phyloP scores from a whole-genome alignment of 2,329 filamentous ascomycete genomes.

The Thyridium curvatum region DNA sequence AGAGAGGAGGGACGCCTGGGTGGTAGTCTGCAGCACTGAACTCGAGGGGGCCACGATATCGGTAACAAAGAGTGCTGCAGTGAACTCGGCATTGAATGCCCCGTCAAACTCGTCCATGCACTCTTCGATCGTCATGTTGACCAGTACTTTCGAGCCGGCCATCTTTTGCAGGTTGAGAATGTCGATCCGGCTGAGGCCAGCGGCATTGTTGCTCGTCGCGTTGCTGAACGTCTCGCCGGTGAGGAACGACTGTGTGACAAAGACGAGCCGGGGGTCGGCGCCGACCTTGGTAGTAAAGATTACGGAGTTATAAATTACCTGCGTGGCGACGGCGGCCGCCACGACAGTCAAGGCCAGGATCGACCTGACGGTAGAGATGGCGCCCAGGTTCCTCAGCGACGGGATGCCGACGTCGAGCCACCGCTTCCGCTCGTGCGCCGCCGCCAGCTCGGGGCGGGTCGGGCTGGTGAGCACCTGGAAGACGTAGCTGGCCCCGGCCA shows the following conservation, averaged over 20 bases:
- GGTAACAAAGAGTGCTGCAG: constrained; percentile 26
- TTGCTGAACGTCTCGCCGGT: constrained; percentile 29
- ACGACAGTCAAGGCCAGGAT: constrained; percentile 31
- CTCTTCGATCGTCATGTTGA: constrained; percentile 20
- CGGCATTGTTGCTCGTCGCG: constrained; percentile 24
- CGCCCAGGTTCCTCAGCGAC: constrained; percentile 40
- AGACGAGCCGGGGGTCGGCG: constrained; percentile 22
- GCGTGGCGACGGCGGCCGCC: constrained; percentile 33
- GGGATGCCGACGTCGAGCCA: constrained; percentile 51
- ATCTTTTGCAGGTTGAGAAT: constrained; percentile 27
- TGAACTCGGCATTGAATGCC: constrained; percentile 22
- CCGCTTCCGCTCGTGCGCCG: constrained; percentile 34
- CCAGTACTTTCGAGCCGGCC: constrained; percentile 19
- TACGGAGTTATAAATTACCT: constrained; percentile 49
- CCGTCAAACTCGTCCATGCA: constrained; percentile 25
- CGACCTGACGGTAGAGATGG: constrained; percentile 34
- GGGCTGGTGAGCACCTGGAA: constrained; percentile 50
- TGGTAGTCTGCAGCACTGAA: no score
- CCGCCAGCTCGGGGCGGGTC: constrained; percentile 39
- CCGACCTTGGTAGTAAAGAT: constrained; percentile 34
- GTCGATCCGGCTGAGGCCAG: constrained; percentile 22
- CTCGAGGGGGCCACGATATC: neutral
- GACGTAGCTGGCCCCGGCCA: constrained; percentile 45
- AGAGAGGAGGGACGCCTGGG: no score
- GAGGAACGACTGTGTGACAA: constrained; percentile 28